A percentile compares a stretch with the other conserved stretches of the same genome.
phyloP scores from a whole-genome alignment of 208 protist genomes.

The Trypanosoma theileri region DNA sequence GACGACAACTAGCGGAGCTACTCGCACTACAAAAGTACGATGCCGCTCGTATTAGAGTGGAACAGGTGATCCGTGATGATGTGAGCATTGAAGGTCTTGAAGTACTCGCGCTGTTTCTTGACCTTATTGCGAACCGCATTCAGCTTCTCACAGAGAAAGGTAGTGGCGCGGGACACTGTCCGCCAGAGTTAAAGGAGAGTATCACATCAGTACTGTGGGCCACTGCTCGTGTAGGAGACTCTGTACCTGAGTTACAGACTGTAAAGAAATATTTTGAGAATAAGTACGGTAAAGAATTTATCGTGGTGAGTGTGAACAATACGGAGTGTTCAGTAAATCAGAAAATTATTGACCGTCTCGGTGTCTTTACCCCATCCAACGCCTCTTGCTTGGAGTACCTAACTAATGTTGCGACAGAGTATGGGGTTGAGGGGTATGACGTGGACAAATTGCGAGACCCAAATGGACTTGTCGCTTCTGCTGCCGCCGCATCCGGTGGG shows the following conservation, averaged over 20 bases:
- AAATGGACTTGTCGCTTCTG: conserved; percentile 61
- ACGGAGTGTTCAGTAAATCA: conserved; percentile 89
- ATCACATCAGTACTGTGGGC: conserved; percentile 88
- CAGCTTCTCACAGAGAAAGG: conserved; percentile 75
- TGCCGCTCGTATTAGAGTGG: conserved; percentile 84
- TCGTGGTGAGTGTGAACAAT: conserved; percentile 77
- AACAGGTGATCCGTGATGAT: conserved; percentile 87
- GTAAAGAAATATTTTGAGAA: conserved; percentile 77
- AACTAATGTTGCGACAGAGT: conserved; percentile 76
- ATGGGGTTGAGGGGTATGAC: conserved; percentile 72
- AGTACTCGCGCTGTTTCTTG: conserved; percentile 81
- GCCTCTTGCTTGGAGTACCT: conserved; percentile 86
- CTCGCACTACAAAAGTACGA: conserved; percentile 90
- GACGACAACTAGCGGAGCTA: conserved; percentile 79
- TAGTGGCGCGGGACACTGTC: conserved; percentile 40
- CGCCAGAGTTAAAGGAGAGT: conserved; percentile 89
- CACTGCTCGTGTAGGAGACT: conserved; percentile 60
- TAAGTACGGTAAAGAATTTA: conserved; percentile 87
- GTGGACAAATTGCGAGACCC: conserved; percentile 66
- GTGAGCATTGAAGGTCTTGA: conserved; percentile 87
- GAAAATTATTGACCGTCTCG: conserved; percentile 80
- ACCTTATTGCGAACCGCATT: conserved; percentile 79
- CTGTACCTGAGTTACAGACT: conserved; percentile 65
- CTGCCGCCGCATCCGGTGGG: conserved; percentile 37
- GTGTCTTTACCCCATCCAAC: conserved; percentile 70